Evolutionary conservation across 805 yeast genomes (phyloP), one percentile per base, ranked within the genome.

Genomic region (Saccharomycopsis babjevae): DNA sequence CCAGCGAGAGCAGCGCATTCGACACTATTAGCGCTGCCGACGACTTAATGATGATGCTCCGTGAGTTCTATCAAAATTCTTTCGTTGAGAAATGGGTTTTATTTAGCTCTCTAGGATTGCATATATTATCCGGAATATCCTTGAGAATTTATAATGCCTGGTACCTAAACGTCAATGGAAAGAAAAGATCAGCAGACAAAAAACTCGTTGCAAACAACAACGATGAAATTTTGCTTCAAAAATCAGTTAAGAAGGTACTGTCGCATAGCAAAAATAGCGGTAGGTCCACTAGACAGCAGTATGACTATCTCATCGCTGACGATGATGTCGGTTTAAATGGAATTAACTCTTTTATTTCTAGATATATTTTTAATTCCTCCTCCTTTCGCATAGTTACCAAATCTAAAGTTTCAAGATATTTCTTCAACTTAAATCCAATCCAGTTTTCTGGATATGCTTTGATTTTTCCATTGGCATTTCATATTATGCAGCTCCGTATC

Each of bases 291-390:
- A 20, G 59, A 7, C 20, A 28, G 11, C 60, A 57, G 20, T 55
- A 64, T 22, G 67, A 67, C 11, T 58, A 66, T 59, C 50, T 61
- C 57, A 50, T 74, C 40, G 74, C 73, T 40, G 70, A 79, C 36
- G 82, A 80, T 59, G 74, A 77, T 57, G 72, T 75, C 39, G 89
- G 89, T 0, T 71, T 85, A n/a, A 86, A 86, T 6, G 89, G 89
- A 1, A 73, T 85, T 52, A 71, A 79, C 1, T 74, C 82, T n/a
- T 62, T 82, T 10, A 65, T 83, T 16, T 88, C 88, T 0, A 68
- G 82, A 22, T 88, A 87, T 1, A 72, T 79, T 30, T 75, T 78
- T 63, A 76, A 72, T 62, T 78, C 85, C 5, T 69, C 76, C 60
- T 74, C 79, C 5, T 75, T 76, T 18, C 71, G 75, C 56, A 67